Evolutionary conservation across 2,329 filamentous ascomycete genomes (phyloP).

Genomic region (Paecilomyces fulvus): DNA sequence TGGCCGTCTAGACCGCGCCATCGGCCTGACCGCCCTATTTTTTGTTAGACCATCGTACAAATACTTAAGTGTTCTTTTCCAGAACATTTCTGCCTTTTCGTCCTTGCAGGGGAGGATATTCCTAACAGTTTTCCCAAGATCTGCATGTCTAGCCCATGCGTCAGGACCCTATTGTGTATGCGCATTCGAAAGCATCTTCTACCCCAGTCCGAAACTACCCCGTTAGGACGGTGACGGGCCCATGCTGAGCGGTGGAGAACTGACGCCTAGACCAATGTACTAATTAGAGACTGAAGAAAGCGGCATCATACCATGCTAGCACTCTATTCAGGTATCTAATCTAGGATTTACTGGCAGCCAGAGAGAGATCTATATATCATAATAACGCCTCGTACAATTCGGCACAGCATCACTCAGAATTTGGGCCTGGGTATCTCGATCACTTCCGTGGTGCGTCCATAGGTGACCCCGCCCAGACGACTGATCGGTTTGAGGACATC

Average conservation of each 20-base stretch:
- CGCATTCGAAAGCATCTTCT: background rate
- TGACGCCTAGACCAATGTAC: background rate
- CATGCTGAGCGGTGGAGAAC: background rate
- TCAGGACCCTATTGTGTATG: background rate
- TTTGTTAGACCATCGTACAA: background rate
- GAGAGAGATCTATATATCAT: background rate
- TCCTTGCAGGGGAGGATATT: background rate
- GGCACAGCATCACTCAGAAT: background rate
- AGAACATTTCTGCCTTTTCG: background rate
- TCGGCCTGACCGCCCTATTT: background rate
- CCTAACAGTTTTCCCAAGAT: background rate
- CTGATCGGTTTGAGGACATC: conserved; percentile 67
- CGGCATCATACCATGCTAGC: background rate
- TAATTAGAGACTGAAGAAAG: background rate
- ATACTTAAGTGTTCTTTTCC: background rate
- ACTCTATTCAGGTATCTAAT: background rate
- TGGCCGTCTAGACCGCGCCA: background rate
- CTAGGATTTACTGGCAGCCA: background rate
- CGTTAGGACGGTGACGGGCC: background rate
- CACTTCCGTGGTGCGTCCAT: conserved; percentile 60
- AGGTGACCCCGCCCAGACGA: conserved; percentile 78
- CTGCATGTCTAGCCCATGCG: background rate
- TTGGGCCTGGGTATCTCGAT: conserved; percentile 60
- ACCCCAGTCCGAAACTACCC: background rate
- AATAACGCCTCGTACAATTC: conserved; percentile 11